Evolutionary conservation across 441 rosid genomes (phyloP).

Genomic region (Corymbia calophylla): DNA sequence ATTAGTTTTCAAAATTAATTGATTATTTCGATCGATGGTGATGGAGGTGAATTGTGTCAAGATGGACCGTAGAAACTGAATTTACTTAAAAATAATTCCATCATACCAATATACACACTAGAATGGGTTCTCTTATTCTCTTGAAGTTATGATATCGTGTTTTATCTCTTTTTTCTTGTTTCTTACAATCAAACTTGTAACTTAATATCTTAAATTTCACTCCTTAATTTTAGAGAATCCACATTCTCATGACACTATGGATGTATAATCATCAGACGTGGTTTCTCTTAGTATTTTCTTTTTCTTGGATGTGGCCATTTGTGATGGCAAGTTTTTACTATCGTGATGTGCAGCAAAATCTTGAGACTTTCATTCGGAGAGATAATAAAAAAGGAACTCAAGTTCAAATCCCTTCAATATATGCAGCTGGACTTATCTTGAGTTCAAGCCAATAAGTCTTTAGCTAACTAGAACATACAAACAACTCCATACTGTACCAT

Average conservation of each 20-base stretch:
- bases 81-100: neutral
- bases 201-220: no score
- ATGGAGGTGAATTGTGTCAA: neutral
- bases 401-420: neutral
- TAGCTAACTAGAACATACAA: neutral
- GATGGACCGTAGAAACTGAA: neutral
- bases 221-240: neutral
- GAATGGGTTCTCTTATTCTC: neutral
- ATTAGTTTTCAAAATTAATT: neutral
- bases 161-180: neutral
- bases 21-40: neutral
- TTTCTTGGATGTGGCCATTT: no score
- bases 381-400: neutral
- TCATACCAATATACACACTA: neutral
- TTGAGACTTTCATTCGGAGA: neutral
- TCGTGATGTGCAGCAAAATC: neutral
- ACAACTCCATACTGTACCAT: neutral
- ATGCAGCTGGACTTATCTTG: rapidly evolving
- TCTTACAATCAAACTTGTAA: neutral
- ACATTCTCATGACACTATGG: neutral
- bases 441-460: neutral
- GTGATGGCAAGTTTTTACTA: neutral
- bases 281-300: neutral
- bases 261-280: neutral
- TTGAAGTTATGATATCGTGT: neutral